phyloP scores from a whole-genome alignment of 768 basidiomycete species.

The Suillus sp. region DNA sequence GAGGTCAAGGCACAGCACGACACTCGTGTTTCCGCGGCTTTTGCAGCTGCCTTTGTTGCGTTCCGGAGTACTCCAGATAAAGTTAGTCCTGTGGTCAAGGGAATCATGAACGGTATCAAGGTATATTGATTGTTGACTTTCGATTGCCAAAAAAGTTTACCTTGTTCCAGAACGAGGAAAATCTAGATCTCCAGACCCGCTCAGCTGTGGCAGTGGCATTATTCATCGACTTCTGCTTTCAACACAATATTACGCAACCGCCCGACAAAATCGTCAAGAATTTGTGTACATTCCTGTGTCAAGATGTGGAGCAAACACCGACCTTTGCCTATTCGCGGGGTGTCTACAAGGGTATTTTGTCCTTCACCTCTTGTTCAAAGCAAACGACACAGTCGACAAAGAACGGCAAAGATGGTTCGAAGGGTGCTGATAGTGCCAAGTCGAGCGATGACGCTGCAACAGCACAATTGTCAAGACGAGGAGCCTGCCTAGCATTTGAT shows the following conservation, averaged over 20 bases:
- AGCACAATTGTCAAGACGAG: slow-evolving; percentile 76
- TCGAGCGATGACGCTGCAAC: slow-evolving; percentile 57
- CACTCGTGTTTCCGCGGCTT: slow-evolving; percentile 82
- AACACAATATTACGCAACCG: slow-evolving; percentile 74
- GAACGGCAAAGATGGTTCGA: slow-evolving; percentile 42
- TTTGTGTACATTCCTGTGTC: slow-evolving; percentile 93
- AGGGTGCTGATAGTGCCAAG: slow-evolving; percentile 44
- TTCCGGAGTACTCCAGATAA: slow-evolving; percentile 87
- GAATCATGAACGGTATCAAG: slow-evolving; percentile 97
- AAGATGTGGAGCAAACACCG: slow-evolving; percentile 87
- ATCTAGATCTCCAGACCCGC: slow-evolving; percentile 82
- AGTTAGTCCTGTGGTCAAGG: slow-evolving; percentile 94
- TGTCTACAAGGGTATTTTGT: slow-evolving; percentile 71
- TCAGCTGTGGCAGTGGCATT: slow-evolving; percentile 85
- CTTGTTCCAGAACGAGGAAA: slow-evolving; percentile 74
- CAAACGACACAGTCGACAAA: slow-evolving; percentile 33
- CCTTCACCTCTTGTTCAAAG: slow-evolving; percentile 55
- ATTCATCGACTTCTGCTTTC: slow-evolving; percentile 84
- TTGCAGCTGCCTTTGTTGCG: slow-evolving; percentile 90
- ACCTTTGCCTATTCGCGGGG: slow-evolving; percentile 75
- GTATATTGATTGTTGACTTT: slow-evolving; percentile 41
- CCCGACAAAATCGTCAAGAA: slow-evolving; percentile 97
- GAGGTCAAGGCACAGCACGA: slow-evolving; percentile 87
- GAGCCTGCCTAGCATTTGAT: slow-evolving; percentile 81
- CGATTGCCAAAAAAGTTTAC: slow-evolving; percentile 12